Conservation (phyloP, 2,329 filamentous ascomycete genomes). For the Hypocreales sp. region DNA sequence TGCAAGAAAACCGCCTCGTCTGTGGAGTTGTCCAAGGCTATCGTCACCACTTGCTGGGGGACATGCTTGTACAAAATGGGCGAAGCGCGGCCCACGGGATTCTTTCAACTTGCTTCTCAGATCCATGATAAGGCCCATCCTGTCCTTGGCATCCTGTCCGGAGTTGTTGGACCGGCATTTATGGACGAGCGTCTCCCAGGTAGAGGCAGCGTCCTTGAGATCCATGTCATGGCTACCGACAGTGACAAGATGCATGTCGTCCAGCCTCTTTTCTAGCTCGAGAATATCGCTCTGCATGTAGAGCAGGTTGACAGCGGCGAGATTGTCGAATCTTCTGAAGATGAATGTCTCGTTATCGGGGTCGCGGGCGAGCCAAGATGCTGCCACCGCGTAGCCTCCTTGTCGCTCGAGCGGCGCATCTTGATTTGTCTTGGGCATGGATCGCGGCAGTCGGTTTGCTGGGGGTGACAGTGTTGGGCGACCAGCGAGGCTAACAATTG, state of each 20-base stretch:
- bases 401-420: too few relatives aligned
- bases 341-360: not conserved
- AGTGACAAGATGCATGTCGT: not conserved
- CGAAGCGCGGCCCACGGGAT: not conserved
- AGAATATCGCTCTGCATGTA: not conserved
- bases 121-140: not conserved
- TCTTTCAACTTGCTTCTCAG: not conserved
- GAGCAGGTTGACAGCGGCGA: not conserved
- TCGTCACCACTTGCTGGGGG: too few relatives aligned
- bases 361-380: not conserved
- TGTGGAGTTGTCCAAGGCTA: too few relatives aligned
- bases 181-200: not conserved
- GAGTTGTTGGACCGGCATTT: not conserved
- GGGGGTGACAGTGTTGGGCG: too few relatives aligned
- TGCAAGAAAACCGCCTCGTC: not conserved
- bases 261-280: not conserved
- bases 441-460: too few relatives aligned
- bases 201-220: not conserved
- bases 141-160: not conserved
- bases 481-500: too few relatives aligned
- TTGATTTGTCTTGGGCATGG: too few relatives aligned
- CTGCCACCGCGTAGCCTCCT: not conserved
- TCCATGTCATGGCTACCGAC: not conserved
- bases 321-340: not conserved
- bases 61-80: too few relatives aligned